Conservation (phyloP, 2,329 filamentous ascomycete genomes). For the Keithomyces neogunnii region DNA sequence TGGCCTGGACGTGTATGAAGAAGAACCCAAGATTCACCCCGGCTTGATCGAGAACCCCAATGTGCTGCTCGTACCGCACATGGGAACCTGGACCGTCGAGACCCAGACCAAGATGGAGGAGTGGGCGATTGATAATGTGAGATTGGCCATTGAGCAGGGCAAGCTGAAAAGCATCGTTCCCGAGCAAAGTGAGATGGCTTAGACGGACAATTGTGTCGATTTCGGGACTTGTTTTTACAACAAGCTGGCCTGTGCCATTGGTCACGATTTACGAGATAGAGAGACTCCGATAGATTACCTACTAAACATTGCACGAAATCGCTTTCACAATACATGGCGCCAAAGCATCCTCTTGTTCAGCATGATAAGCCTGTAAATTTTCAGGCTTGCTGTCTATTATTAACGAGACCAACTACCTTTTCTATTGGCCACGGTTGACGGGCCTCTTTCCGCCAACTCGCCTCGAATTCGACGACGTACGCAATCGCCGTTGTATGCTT, state of each 20-base stretch:
- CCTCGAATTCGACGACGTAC: conserved; percentile 3
- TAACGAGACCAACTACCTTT: conserved; percentile 13
- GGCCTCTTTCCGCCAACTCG: conserved; percentile 17
- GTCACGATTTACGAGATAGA: not conserved
- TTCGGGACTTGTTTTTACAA: not conserved
- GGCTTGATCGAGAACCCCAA: conserved; percentile 61
- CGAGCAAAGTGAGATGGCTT: conserved; percentile 47
- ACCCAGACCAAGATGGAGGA: conserved; percentile 62
- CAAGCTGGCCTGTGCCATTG: not conserved
- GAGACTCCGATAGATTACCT: not conserved
- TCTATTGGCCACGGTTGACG: conserved; percentile 34
- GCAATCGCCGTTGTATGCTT: conserved; percentile 2
- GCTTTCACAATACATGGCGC: not conserved
- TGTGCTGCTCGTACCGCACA: conserved; percentile 72
- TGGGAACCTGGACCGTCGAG: conserved; percentile 75
- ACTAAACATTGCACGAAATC: not conserved
- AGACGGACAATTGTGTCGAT: not conserved
- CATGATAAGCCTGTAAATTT: conserved; percentile 10
- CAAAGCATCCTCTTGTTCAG: conserved; percentile 4
- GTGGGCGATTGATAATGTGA: conserved; percentile 65
- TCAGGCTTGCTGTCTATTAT: not conserved
- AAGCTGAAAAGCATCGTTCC: conserved; percentile 61
- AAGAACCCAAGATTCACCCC: conserved; percentile 69
- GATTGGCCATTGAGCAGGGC: conserved; percentile 51
- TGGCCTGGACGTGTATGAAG: conserved; percentile 76